Conservation (phyloP, 345 rosid species). For the Euphorbia pulcherrima region DNA sequence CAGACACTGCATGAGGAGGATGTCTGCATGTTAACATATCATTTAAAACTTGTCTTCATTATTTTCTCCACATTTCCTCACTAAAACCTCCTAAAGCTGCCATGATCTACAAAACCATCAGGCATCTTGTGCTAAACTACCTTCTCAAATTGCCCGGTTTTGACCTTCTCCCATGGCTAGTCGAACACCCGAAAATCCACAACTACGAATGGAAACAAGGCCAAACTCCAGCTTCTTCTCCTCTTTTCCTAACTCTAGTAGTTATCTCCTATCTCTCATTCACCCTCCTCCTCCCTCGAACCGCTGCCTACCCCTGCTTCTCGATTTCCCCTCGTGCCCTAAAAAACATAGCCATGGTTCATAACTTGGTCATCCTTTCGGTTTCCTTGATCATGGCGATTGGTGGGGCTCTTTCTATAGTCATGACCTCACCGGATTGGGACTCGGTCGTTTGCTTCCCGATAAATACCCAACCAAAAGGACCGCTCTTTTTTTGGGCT, state of each 20-base stretch:
- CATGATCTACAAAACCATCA: conserved; percentile 8
- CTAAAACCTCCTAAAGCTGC: neutral
- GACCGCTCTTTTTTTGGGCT: conserved; percentile 67
- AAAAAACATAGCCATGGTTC: conserved; percentile 58
- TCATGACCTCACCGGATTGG: conserved; percentile 23
- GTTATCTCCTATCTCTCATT: conserved; percentile 45
- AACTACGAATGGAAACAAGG: conserved; percentile 52
- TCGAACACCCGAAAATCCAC: conserved; percentile 47
- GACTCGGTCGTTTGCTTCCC: conserved; percentile 48
- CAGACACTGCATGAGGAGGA: neutral
- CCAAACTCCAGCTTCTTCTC: conserved; percentile 52
- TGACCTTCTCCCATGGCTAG: conserved; percentile 45
- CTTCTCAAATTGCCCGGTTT: conserved; percentile 6
- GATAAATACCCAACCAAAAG: conserved; percentile 32
- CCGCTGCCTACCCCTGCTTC: conserved; percentile 23
- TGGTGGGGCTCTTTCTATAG: conserved; percentile 56
- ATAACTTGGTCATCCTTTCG: conserved; percentile 52
- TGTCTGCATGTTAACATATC: no score
- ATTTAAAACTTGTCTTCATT: neutral
- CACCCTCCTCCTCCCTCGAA: conserved; percentile 39
- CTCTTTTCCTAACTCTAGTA: conserved; percentile 37
- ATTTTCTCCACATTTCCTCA: neutral
- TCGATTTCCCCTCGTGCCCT: conserved; percentile 27
- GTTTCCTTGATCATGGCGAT: conserved; percentile 65
- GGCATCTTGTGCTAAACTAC: neutral